phyloP scores from a whole-genome alignment of 805 yeast species.

The Barnettozyma siamensis region DNA sequence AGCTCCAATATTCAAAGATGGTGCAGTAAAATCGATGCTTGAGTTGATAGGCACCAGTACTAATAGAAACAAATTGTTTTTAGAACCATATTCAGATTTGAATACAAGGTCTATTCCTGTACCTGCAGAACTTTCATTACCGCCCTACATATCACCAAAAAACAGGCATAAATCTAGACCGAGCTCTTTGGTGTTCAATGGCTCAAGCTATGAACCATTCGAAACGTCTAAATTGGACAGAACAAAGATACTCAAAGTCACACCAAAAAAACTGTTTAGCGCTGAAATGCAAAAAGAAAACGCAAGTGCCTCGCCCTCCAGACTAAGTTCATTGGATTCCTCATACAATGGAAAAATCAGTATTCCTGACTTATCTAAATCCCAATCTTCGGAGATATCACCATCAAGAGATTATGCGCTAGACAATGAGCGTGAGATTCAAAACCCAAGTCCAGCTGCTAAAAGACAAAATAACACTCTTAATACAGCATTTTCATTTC shows the following conservation, averaged over 20 bases:
- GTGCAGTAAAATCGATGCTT: constrained; percentile 20
- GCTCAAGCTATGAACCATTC: constrained; percentile 29
- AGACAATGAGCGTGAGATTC: constrained; percentile 23
- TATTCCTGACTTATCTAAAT: constrained; percentile 11
- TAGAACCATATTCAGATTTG: constrained; percentile 32
- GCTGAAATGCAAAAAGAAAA: neutral
- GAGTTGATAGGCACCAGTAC: constrained; percentile 15
- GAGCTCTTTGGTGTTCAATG: constrained; percentile 31
- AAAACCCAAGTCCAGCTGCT: constrained; percentile 25
- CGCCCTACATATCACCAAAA: constrained; percentile 32
- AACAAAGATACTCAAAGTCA: neutral
- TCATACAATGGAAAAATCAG: constrained; percentile 5
- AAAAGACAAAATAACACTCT: constrained; percentile 19
- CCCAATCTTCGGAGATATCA: neutral
- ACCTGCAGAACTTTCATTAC: constrained; percentile 32
- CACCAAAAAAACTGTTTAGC: constrained; percentile 1
- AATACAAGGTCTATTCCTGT: constrained; percentile 30
- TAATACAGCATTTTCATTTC: constrained; percentile 23
- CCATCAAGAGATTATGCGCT: neutral
- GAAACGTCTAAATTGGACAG: constrained; percentile 7
- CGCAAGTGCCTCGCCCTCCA: neutral
- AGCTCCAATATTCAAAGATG: neutral
- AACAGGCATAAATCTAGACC: constrained; percentile 26
- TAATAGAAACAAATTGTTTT: constrained; percentile 23
- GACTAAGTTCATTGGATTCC: neutral